Conservation (phyloP, 306 rosid species). For the Prunus campanulata region DNA sequence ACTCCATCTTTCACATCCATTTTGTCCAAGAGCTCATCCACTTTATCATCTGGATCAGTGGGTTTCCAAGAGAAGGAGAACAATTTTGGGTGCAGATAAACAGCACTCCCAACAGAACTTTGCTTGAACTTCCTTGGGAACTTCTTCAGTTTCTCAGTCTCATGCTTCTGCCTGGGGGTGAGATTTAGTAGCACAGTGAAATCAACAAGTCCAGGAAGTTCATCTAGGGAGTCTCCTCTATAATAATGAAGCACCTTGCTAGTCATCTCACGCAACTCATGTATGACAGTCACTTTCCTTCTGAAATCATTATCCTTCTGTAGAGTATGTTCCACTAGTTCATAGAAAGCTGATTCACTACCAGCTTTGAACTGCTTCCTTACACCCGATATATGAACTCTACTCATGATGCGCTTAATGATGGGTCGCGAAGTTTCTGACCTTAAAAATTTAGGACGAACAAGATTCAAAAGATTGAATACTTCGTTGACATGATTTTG, state of each 20-base stretch:
- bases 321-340: constrained; percentile 71
- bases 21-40: constrained; percentile 58
- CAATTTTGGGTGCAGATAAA: constrained; percentile 76
- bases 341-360: constrained; percentile 47
- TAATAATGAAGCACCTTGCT: constrained; percentile 81
- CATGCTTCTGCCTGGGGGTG: constrained; percentile 55
- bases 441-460: constrained; percentile 71
- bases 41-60: constrained; percentile 32
- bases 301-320: constrained; percentile 79
- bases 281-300: constrained; percentile 75
- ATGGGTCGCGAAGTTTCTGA: constrained; percentile 63
- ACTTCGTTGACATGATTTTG: constrained; percentile 94
- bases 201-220: constrained; percentile 92
- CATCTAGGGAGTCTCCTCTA: constrained; percentile 94
- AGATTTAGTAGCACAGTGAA: constrained; percentile 72
- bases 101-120: constrained; percentile 72
- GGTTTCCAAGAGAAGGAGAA: constrained; percentile 35
- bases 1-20: constrained; percentile 70
- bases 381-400: constrained; percentile 52
- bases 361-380: constrained; percentile 46
- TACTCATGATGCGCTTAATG: constrained; percentile 68
- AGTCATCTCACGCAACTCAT: constrained; percentile 92
- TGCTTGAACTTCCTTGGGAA: constrained; percentile 58
- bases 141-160: constrained; percentile 46
- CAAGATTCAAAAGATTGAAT: constrained; percentile 77